Evolutionary conservation across 1,284 basidiomycete species (phyloP).

Genomic region (Rhodotorula sp.): DNA sequence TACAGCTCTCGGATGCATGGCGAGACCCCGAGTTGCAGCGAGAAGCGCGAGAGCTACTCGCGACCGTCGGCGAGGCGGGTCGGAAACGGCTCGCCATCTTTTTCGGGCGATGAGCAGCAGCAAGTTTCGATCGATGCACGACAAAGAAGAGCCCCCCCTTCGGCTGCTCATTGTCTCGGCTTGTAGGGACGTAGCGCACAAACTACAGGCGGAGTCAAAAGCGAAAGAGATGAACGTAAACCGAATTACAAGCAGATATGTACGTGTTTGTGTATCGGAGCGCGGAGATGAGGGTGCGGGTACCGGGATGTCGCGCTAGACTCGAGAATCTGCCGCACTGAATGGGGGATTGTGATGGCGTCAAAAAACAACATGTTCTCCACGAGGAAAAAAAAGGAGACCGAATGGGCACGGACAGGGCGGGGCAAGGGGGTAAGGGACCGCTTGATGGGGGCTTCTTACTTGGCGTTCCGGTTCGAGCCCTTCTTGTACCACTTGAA

Average conservation of each 20-base stretch:
- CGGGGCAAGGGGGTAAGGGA: too few relatives aligned
- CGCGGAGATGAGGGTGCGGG: too few relatives aligned
- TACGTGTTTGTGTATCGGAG: background rate
- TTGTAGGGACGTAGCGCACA: too few relatives aligned
- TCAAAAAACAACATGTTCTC: too few relatives aligned
- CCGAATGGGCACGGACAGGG: too few relatives aligned
- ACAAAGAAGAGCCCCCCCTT: too few relatives aligned
- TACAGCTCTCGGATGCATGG: constrained; percentile 41
- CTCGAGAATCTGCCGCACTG: too few relatives aligned
- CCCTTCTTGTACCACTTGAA: constrained; percentile 22
- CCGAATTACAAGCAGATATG: background rate
- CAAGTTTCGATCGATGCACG: too few relatives aligned
- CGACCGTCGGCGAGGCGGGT: constrained; percentile 37
- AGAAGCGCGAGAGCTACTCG: constrained; percentile 40
- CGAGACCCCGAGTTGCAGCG: constrained; percentile 17
- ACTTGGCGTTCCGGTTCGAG: constrained; percentile 5
- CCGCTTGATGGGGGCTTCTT: background rate
- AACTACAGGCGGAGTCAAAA: background rate
- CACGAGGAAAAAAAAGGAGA: too few relatives aligned
- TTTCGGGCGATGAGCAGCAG: constrained; percentile 18
- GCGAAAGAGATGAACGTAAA: background rate
- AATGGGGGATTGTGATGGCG: too few relatives aligned
- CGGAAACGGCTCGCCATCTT: constrained; percentile 32
- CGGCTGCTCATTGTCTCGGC: too few relatives aligned
- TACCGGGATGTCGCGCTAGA: too few relatives aligned